A percentile compares a stretch with the other conserved stretches of the same genome.
phyloP scores from a whole-genome alignment of 2,329 filamentous ascomycete genomes.

The Fusarium sp. region DNA sequence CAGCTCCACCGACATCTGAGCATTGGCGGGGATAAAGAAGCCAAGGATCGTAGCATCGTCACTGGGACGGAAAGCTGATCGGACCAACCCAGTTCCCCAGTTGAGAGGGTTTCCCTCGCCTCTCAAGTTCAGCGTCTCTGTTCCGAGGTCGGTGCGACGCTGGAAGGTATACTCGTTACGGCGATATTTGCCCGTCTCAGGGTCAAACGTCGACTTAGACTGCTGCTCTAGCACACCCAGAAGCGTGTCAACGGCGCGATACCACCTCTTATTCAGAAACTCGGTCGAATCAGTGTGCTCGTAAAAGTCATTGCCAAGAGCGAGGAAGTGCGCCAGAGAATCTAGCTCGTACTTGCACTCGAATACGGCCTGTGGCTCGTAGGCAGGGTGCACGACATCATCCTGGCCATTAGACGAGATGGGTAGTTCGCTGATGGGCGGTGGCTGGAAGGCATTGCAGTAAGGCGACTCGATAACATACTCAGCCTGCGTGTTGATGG shows the following conservation, averaged over 20 bases:
- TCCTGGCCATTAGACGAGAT: conserved; percentile 82
- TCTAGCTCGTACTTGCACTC: conserved; percentile 99
- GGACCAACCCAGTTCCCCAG: conserved; percentile 82
- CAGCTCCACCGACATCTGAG: conserved; percentile 94
- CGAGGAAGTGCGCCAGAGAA: conserved; percentile 91
- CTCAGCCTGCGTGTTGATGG: conserved; percentile 95
- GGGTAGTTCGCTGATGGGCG: conserved; percentile 80
- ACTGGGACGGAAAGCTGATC: conserved; percentile 92
- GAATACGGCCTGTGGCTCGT: conserved; percentile 87
- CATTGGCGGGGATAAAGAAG: conserved; percentile 95
- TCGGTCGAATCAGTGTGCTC: conserved; percentile 80
- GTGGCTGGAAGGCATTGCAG: conserved; percentile 98
- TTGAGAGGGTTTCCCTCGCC: conserved; percentile 94
- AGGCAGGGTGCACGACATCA: conserved; percentile 86
- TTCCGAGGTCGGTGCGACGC: conserved; percentile 81
- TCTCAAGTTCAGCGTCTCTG: conserved; percentile 85
- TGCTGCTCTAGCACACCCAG: conserved; percentile 81
- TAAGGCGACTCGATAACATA: conserved; percentile 95
- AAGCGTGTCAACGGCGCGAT: conserved; percentile 78
- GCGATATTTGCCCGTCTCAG: conserved; percentile 69
- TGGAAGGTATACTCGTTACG: conserved; percentile 90
- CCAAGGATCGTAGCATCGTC: conserved; percentile 95
- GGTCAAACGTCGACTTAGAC: conserved; percentile 82
- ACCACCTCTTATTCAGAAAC: conserved; percentile 84
- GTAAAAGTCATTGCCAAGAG: conserved; percentile 87